phyloP scores from a whole-genome alignment of 1,284 basidiomycete genomes.

The Ganoderma meredithae region DNA sequence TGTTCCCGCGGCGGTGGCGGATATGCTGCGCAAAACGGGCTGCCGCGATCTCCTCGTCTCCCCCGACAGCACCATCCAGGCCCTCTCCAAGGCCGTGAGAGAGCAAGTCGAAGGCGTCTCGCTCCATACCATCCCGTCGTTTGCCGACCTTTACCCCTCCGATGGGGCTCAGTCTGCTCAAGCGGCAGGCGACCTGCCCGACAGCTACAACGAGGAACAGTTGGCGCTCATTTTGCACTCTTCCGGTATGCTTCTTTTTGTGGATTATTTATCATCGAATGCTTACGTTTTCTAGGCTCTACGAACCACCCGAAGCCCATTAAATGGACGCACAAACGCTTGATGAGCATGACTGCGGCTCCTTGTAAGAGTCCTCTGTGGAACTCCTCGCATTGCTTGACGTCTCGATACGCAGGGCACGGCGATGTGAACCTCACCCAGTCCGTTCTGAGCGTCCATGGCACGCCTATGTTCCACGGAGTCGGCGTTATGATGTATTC shows the following conservation, averaged over 20 bases:
- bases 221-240: slow-evolving; percentile 33
- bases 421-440: slow-evolving; percentile 25
- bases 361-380: no score
- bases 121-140: slow-evolving; percentile 26
- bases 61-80: slow-evolving; percentile 20
- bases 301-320: slow-evolving; percentile 37
- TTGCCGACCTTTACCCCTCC: slow-evolving; percentile 27
- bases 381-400: no score
- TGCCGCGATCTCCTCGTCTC: slow-evolving; percentile 18
- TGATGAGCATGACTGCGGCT: slow-evolving; percentile 5
- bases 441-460: slow-evolving; percentile 30
- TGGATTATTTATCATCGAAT: neutral
- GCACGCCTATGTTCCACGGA: slow-evolving; percentile 37
- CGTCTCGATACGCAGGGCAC: slow-evolving; percentile 14
- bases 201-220: slow-evolving; percentile 10
- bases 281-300: slow-evolving; percentile 21
- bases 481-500: slow-evolving; percentile 32
- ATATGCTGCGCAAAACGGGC: slow-evolving; percentile 30
- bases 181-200: slow-evolving; percentile 17
- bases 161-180: neutral
- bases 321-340: slow-evolving; percentile 25
- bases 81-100: slow-evolving; percentile 2
- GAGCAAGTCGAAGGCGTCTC: slow-evolving; percentile 12
- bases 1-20: slow-evolving; percentile 29
- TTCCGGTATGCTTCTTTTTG: slow-evolving; percentile 25